Base-by-base conservation (phyloP, 2,329 filamentous ascomycete genomes). In the Fusarium globosum region DNA sequence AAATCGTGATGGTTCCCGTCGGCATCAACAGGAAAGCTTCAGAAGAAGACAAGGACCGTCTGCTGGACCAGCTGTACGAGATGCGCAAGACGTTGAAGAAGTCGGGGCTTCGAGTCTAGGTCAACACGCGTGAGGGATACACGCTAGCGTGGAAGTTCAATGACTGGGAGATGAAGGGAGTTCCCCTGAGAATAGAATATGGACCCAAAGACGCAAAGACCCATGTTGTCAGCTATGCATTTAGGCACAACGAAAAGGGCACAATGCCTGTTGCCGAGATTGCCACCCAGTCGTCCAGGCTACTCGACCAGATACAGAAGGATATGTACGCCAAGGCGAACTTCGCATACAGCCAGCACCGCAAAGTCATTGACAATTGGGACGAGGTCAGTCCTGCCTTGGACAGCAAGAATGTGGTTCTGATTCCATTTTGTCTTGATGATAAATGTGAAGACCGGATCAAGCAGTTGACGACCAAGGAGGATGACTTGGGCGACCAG, bases 111-210 rank as follows among this genome's bases (percentile, higher is more conserved):
- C 93, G 96, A 65, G 89, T 90, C 66, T 92, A 97, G 74, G 89
- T 92, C 59, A 96, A 99, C 81, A 89, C 91, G 81, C 92, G 96
- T 65, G 96, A 98, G 57, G 93, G 93, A 75, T 97, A 98, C 91
- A 90, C 94, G 68, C 95, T 96, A 41, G 95, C 94, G 74, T 98
- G 93, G 92, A 99, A 99, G 84, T 99, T 98, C 88, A 97, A 96
- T 85, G 95, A 99, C 84, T 98, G 95, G 94, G 96, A 99, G 83
- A 88, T 98, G 77, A 97, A 96, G 85, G 96, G 96, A 81, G 93
- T 98, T 45, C 96, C 96, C 51, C 89, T 99, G 42, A 93, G 96
- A 67, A 88, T 99, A 66, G 96, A 99, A 83, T 97, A 97, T 80
- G 96, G 96, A 13, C 96, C 96, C 78, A 97, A 97, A 84, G 96